These are phyloP conservation scores for Ganoderma lucidum DNA, from an alignment of 1,284 basidiomycete genomes.

Conservation along the genomic window DNA sequence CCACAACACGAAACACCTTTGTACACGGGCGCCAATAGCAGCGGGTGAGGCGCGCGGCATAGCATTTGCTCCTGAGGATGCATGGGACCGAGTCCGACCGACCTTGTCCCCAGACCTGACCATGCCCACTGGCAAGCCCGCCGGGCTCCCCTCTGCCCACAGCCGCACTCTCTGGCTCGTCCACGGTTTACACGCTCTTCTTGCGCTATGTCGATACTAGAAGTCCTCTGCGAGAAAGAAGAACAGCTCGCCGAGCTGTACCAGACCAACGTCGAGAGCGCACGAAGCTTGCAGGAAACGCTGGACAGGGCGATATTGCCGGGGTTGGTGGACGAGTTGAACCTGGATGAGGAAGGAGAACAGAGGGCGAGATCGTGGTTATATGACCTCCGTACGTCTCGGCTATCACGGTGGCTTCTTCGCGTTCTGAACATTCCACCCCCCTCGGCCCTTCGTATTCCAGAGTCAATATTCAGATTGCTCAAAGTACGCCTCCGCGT, in stretches of 20 bases:
- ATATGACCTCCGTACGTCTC: constrained; percentile 53
- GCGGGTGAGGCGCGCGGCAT: background rate
- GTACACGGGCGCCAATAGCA: background rate
- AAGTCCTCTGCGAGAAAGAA: constrained; percentile 33
- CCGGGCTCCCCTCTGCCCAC: constrained; percentile 1
- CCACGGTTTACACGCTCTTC: background rate
- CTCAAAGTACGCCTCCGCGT: constrained; percentile 55
- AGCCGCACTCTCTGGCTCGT: background rate
- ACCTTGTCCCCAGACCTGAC: background rate
- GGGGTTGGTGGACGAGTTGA: constrained; percentile 63
- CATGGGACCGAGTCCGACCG: background rate
- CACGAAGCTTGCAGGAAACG: constrained; percentile 55
- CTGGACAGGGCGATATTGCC: constrained; percentile 65
- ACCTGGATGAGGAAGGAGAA: constrained; percentile 52
- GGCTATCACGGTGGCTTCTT: constrained; percentile 5
- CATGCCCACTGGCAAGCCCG: background rate
- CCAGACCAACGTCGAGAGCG: constrained; percentile 52
- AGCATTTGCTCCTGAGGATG: background rate
- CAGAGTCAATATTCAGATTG: constrained; percentile 73
- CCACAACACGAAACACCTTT: background rate
- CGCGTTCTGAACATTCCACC: constrained; percentile 8
- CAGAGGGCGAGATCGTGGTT: constrained; percentile 68
- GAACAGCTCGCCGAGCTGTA: constrained; percentile 45
- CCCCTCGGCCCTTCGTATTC: background rate
- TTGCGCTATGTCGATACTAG: constrained; percentile 31